phyloP scores from a whole-genome alignment of 2,329 filamentous ascomycete genomes.

The Fusarium scirpi region DNA sequence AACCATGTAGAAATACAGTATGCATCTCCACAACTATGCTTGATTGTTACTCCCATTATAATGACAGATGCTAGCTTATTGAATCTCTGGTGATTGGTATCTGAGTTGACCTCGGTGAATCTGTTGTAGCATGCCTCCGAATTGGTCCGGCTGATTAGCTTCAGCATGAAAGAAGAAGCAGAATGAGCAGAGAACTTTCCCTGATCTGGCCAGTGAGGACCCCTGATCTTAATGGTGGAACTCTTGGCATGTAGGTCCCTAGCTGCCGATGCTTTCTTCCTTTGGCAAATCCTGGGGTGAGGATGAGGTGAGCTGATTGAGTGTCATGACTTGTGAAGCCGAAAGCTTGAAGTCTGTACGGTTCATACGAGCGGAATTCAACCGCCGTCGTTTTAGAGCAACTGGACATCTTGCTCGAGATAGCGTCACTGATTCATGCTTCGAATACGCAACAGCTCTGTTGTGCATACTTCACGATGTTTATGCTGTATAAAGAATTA shows the following conservation, averaged over 20 bases:
- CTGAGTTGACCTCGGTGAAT: slow-evolving; percentile 46
- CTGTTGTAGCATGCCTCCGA: slow-evolving; percentile 17
- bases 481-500: not conserved
- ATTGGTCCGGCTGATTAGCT: slow-evolving; percentile 6
- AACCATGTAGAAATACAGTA: slow-evolving; percentile 7
- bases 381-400: slow-evolving; percentile 4
- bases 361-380: slow-evolving; percentile 20
- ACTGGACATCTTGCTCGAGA: not conserved
- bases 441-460: slow-evolving; percentile 27
- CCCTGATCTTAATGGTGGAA: slow-evolving; percentile 30
- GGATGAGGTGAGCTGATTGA: slow-evolving; percentile 32
- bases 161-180: slow-evolving; percentile 25
- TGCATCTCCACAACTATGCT: not conserved
- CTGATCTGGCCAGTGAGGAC: slow-evolving; percentile 16
- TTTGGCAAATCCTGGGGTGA: slow-evolving; percentile 37
- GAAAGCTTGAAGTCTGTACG: slow-evolving; percentile 9
- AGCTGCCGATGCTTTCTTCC: slow-evolving; percentile 23
- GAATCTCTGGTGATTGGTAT: not conserved
- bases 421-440: not conserved
- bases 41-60: not conserved
- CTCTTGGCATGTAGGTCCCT: slow-evolving; percentile 31
- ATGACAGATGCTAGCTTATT: not conserved
- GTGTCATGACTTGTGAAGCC: slow-evolving; percentile 13
- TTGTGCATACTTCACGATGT: slow-evolving; percentile 32
- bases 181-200: slow-evolving; percentile 29